Percentiles rank a stretch among this genome's conserved stretches.
Conservation (phyloP, 23 red algal species). For the Gracilaria domingensis region DNA sequence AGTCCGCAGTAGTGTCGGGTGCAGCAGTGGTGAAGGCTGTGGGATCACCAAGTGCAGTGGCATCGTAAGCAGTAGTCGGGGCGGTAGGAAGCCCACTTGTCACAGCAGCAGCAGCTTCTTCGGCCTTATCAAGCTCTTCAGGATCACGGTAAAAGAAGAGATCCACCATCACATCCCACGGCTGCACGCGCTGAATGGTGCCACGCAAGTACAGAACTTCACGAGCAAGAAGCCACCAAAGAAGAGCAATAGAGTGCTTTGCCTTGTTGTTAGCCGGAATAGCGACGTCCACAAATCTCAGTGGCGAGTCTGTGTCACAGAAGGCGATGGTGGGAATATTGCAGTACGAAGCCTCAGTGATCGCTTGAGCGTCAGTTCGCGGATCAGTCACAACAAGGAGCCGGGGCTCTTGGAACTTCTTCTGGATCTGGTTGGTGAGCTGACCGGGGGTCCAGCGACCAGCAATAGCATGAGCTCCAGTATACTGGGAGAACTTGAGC, state of each 20-base stretch:
- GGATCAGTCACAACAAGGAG: constrained; percentile 98
- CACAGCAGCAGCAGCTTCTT: constrained; percentile 80
- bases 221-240: constrained; percentile 93
- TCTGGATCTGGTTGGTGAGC: constrained; percentile 98
- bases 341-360: constrained; percentile 93
- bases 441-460: constrained; percentile 99
- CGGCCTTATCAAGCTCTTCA: constrained; percentile 97
- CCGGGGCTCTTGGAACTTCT: constrained; percentile 94
- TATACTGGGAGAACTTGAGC: constrained; percentile 99
- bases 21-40: constrained; percentile 27
- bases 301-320: constrained; percentile 97
- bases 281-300: constrained; percentile 92
- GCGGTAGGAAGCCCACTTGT: constrained; percentile 34
- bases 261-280: constrained; percentile 99
- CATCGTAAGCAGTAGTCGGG: constrained; percentile 62
- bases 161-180: constrained; percentile 99
- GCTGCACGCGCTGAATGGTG: constrained; percentile 64
- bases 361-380: constrained; percentile 91
- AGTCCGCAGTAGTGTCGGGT: constrained; percentile 35
- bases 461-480: constrained; percentile 83
- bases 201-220: constrained; percentile 94
- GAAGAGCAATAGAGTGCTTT: constrained; percentile 87
- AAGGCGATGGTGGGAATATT: constrained; percentile 98
- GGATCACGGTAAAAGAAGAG: constrained; percentile 99
- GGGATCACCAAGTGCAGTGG: constrained; percentile 43